These are phyloP conservation scores for Entophlyctis luteolus DNA, from an alignment of 192 early-diverging fungal species.

Conservation along the genomic window DNA sequence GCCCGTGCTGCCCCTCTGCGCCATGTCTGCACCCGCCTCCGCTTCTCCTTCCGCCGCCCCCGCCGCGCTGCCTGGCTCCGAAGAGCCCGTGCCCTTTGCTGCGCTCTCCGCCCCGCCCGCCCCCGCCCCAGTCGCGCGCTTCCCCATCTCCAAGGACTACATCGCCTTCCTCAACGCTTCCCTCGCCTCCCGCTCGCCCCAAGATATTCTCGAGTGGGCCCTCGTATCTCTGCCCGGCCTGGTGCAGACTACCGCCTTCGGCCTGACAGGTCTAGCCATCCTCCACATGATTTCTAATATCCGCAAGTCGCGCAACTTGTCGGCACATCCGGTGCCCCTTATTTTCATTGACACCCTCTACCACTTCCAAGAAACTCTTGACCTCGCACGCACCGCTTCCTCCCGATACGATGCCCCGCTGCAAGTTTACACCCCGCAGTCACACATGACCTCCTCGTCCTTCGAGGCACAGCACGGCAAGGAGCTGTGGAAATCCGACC, in stretches of 20 bases:
- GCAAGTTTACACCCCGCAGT: constrained; percentile 71
- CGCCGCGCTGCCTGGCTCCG: too few species aligned
- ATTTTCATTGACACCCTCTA: constrained; percentile 95
- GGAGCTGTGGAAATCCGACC: constrained; percentile 76
- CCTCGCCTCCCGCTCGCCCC: constrained; percentile 62
- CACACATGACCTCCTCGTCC: constrained; percentile 53
- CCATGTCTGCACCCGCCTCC: too few species aligned
- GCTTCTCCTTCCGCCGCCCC: too few species aligned
- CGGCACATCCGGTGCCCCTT: constrained; percentile 64
- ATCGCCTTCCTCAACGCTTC: constrained; percentile 73
- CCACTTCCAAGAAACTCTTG: constrained; percentile 89
- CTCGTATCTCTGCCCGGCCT: constrained; percentile 70
- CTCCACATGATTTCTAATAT: constrained; percentile 79
- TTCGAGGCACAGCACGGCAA: constrained; percentile 74
- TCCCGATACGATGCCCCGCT: constrained; percentile 65
- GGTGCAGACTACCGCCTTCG: constrained; percentile 93
- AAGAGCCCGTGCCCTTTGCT: too few species aligned
- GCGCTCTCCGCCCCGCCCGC: too few species aligned
- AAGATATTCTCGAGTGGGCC: constrained; percentile 87
- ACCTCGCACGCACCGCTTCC: constrained; percentile 65
- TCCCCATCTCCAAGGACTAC: too few species aligned
- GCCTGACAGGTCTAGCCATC: constrained; percentile 83
- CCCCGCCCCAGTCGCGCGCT: too few species aligned
- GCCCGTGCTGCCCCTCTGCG: too few species aligned
- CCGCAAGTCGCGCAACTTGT: constrained; percentile 29